Percentiles rank a stretch among this genome's conserved stretches.
Evolutionary conservation across 2,329 filamentous ascomycete species (phyloP).

Genomic region (Penicillium sp.): DNA sequence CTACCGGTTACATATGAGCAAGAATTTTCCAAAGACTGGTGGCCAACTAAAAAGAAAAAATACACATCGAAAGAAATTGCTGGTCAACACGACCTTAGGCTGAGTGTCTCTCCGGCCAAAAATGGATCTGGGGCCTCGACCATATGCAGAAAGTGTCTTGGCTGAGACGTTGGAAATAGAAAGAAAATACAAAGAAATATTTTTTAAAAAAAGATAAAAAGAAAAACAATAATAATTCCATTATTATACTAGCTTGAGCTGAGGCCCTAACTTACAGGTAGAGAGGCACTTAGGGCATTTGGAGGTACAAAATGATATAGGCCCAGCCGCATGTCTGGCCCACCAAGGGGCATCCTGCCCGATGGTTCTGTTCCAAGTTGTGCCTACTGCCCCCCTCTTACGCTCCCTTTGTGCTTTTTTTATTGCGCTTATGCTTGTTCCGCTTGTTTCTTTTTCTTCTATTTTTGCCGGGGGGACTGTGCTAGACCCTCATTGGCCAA

Average conservation of each 20-base stretch:
- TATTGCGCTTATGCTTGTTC: conserved; percentile 19
- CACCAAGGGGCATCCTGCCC: conserved; percentile 21
- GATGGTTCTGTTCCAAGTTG: conserved; percentile 14
- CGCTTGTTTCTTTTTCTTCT: conserved; percentile 10
- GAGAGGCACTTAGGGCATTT: conserved; percentile 13
- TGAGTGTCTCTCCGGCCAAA: conserved; percentile 12
- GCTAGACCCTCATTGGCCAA: conserved; percentile 15
- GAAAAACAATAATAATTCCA: conserved; percentile 1
- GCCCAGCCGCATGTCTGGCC: conserved; percentile 21
- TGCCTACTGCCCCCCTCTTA: conserved; percentile 8
- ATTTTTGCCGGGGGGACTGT: conserved; percentile 21
- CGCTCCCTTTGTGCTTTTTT: conserved; percentile 12
- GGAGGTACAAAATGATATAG: conserved; percentile 11
- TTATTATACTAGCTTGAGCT: conserved; percentile 10
- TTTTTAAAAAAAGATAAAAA: background rate
- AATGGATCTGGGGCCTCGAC: conserved; percentile 21
- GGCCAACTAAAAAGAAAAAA: background rate
- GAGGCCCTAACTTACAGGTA: conserved; percentile 12
- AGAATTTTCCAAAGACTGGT: background rate
- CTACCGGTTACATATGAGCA: conserved; percentile 11
- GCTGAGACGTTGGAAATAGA: conserved; percentile 13
- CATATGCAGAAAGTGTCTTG: conserved; percentile 19
- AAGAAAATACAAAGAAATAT: background rate
- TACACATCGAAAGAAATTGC: background rate
- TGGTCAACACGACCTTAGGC: conserved; percentile 2